Percentiles rank a stretch among this genome's conserved stretches.
Conservation (phyloP, 2,329 filamentous ascomycete species). For the Cryphonectria japonica region DNA sequence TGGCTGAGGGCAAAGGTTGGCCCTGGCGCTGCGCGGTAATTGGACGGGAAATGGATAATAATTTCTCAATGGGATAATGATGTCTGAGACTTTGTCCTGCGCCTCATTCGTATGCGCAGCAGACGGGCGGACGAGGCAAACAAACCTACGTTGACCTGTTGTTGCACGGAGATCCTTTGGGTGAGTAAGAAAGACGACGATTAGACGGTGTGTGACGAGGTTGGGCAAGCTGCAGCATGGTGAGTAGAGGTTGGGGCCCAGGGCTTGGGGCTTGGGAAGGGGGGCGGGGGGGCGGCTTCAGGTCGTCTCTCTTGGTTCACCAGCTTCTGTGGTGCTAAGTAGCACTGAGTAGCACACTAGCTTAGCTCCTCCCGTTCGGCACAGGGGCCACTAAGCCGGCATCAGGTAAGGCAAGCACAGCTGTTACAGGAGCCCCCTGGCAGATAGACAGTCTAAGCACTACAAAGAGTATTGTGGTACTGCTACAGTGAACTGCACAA, state of each 20-base stretch:
- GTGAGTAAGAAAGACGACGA: background rate
- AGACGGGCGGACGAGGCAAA: background rate
- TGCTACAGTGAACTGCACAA: background rate
- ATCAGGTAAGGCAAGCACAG: background rate
- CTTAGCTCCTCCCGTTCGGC: constrained; percentile 2
- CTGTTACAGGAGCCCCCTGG: background rate
- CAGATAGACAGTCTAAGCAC: background rate
- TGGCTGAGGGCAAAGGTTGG: constrained; percentile 16
- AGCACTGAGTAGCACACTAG: background rate
- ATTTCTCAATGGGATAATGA: constrained; percentile 18
- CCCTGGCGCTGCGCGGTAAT: constrained; percentile 19
- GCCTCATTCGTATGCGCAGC: background rate
- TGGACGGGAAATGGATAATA: constrained; percentile 17
- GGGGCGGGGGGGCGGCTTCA: no score
- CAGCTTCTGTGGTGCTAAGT: background rate
- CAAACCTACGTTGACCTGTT: background rate
- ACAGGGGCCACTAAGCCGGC: background rate
- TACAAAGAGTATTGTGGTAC: background rate
- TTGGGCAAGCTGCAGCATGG: background rate
- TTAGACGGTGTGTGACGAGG: background rate
- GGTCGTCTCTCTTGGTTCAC: background rate
- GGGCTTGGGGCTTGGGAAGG: no score
- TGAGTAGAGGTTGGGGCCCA: background rate
- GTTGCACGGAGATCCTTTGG: background rate
- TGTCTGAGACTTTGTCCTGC: constrained; percentile 5